These are phyloP conservation scores for Aspergillus fumigatiaffinis DNA, from an alignment of 2,329 filamentous ascomycete species.

Conservation along the genomic window DNA sequence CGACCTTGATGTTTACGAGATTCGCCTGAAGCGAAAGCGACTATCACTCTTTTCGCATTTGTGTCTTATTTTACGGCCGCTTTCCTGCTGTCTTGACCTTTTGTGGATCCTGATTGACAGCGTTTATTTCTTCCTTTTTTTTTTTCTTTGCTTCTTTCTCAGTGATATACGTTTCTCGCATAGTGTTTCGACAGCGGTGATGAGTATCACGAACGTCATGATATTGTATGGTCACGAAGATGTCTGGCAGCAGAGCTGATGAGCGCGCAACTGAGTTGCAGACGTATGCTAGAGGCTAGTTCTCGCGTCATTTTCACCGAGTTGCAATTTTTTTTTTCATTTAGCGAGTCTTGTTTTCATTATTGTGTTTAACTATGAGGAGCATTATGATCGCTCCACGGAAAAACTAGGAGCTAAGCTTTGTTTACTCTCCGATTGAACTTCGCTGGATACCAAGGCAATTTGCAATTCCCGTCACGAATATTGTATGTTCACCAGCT, in stretches of 20 bases:
- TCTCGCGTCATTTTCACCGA: constrained; percentile 17
- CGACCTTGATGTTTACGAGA: constrained; percentile 23
- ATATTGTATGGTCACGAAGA: constrained; percentile 35
- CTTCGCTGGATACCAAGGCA: not conserved
- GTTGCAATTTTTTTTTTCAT: constrained; percentile 17
- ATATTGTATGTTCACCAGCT: not conserved
- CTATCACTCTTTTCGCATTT: constrained; percentile 18
- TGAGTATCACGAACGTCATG: constrained; percentile 41
- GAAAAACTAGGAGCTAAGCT: not conserved
- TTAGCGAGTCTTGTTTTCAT: constrained; percentile 12
- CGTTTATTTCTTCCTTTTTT: constrained; percentile 17
- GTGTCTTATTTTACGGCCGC: constrained; percentile 6
- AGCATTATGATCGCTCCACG: not conserved
- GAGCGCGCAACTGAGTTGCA: constrained; percentile 22
- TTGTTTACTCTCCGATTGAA: not conserved
- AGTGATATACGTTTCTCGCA: constrained; percentile 37
- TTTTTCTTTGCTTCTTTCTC: constrained; percentile 26
- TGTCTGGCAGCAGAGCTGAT: constrained; percentile 18
- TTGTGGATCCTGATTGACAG: constrained; percentile 14
- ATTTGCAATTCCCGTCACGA: not conserved
- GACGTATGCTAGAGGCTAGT: constrained; percentile 20
- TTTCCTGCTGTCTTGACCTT: constrained; percentile 4
- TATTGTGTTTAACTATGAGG: constrained; percentile 2
- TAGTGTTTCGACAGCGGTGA: constrained; percentile 36
- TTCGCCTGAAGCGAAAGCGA: constrained; percentile 17